A percentile compares a stretch with the other conserved stretches of the same genome.
These are phyloP conservation scores for Phytophthora podocarpi DNA, from an alignment of 352 stramenopile species.

Conservation along the genomic window DNA sequence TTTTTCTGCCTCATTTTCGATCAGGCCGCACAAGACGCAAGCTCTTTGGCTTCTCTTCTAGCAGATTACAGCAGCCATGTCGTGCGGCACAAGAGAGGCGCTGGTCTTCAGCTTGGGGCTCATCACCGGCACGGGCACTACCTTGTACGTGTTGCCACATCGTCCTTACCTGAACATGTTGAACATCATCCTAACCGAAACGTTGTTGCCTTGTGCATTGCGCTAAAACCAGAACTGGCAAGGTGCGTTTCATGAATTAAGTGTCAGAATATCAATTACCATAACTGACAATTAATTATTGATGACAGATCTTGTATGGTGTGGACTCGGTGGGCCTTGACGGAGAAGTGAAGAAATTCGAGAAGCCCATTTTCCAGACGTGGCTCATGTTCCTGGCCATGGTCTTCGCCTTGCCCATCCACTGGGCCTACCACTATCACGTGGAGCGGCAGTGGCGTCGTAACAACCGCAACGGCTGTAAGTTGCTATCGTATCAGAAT, in stretches of 20 bases:
- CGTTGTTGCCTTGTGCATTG: background rate
- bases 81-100: conserved; percentile 76
- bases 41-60: background rate
- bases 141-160: conserved; percentile 55
- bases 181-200: conserved; percentile 3
- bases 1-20: conserved; percentile 21
- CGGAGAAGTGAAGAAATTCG: conserved; percentile 91
- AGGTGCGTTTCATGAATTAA: too few relatives aligned
- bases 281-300: conserved; percentile 6
- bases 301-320: conserved; percentile 94
- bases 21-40: conserved; percentile 13
- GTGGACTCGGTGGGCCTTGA: conserved; percentile 89
- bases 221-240: conserved; percentile 55
- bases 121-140: conserved; percentile 85
- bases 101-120: conserved; percentile 83
- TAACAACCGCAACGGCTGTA: conserved; percentile 65
- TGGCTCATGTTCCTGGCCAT: conserved; percentile 98
- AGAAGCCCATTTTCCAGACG: conserved; percentile 96
- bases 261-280: background rate
- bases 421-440: conserved; percentile 87
- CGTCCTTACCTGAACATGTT: background rate
- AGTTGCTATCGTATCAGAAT: conserved; percentile 26
- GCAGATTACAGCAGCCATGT: conserved; percentile 62
- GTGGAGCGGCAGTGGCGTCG: conserved; percentile 72
- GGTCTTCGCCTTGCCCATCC: conserved; percentile 93